Base-by-base conservation (phyloP, 2,329 filamentous ascomycete genomes). In the Clarireedia monteithiana region DNA sequence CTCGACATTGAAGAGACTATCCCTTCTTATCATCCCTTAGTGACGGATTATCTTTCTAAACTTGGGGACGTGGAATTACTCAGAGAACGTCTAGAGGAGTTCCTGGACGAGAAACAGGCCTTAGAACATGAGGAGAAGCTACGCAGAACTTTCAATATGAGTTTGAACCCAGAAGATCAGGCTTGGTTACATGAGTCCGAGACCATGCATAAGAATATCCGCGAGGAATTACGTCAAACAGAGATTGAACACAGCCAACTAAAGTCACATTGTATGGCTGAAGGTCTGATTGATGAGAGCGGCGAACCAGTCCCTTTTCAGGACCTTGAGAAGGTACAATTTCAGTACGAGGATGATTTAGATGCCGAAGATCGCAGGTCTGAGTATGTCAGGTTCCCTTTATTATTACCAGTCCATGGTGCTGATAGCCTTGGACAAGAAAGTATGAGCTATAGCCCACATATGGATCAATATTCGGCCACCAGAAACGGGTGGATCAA, bases 281-380 rank as follows among this genome's bases (percentile, higher is more conserved):
- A 50, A n/a, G 61, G 60, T 12, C 49, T 67, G 10, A 55, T 66
- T 3, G 63, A 67, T 27, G 58, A 64, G 9, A 47, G 59, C 45
- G 64, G 58, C 10, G 58, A 64, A 4, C 62, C 62, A 38, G 15
- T 38, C 20, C 20, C 20, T 20, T 20, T 20, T 20, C 20, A 20
- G 20, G 20, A 20, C 20, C 20, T 20, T 20, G 20, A 20, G 20
- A 20, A 20, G 20, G 20, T 20, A 20, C 20, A 20, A 20, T 20
- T 20, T 20, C 20, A 20, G 20, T 2, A 20, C 20, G 20, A 20
- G 20, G 20, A 20, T 20, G 20, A 20, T 20, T 20, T 20, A 20
- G 20, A 20, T 20, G 20, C 20, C 20, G 20, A 20, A 20, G 20
- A 20, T 20, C 20, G 20, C 20, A 20, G 2, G 2, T 20, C 20